phyloP scores from a whole-genome alignment of 2,329 filamentous ascomycete genomes.

The Diaporthe citriasiana region DNA sequence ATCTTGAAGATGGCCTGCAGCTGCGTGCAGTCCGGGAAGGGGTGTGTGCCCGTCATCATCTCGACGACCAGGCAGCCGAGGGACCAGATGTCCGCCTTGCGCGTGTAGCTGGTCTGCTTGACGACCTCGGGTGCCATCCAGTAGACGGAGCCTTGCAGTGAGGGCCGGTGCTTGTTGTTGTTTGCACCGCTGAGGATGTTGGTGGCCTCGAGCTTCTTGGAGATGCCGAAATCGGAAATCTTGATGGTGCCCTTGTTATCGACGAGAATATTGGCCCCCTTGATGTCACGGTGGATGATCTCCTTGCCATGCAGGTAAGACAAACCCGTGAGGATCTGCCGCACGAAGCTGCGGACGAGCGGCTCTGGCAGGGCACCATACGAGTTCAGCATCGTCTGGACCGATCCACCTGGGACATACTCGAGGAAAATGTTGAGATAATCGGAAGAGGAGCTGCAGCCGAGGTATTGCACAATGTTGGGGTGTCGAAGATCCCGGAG shows the following conservation, averaged over 20 bases:
- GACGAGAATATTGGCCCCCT: constrained; percentile 97
- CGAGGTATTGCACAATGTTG: constrained; percentile 98
- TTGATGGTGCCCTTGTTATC: constrained; percentile 99
- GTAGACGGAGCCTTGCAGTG: constrained; percentile 96
- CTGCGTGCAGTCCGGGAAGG: constrained; percentile 97
- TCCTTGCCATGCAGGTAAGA: constrained; percentile 94
- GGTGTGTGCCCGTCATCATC: constrained; percentile 98
- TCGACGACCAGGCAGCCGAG: constrained; percentile 96
- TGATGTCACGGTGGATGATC: constrained; percentile 99
- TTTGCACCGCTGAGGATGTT: constrained; percentile 81
- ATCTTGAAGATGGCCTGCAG: constrained; percentile 99
- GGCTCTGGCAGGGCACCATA: constrained; percentile 96
- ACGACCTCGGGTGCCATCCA: constrained; percentile 99
- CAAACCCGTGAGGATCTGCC: constrained; percentile 92
- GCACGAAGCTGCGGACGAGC: constrained; percentile 94
- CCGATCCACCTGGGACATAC: constrained; percentile 96
- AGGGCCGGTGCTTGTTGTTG: constrained; percentile 79
- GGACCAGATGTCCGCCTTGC: constrained; percentile 99
- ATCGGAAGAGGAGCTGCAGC: constrained; percentile 90
- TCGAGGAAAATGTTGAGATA: constrained; percentile 99
- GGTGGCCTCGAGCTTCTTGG: constrained; percentile 94
- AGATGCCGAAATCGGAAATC: constrained; percentile 99
- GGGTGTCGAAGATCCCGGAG: constrained; percentile 94
- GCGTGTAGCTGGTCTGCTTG: constrained; percentile 96
- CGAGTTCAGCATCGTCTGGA: constrained; percentile 98